These are phyloP conservation scores for Telfairia occidentalis DNA, from an alignment of 331 rosid genomes.

Conservation along the genomic window DNA sequence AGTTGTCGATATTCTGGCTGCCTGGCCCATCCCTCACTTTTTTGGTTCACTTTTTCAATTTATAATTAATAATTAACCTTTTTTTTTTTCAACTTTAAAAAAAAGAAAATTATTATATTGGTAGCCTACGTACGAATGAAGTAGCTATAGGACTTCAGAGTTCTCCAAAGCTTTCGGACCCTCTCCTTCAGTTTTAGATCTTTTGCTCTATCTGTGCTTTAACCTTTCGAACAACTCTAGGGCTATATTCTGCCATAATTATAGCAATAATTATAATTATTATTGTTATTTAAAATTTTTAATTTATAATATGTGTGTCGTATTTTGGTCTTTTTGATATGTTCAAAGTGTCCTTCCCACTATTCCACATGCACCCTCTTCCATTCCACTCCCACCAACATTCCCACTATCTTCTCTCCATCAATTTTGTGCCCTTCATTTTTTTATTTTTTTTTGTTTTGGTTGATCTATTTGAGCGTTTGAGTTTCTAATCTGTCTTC, in stretches of 20 bases:
- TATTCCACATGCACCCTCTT: slow-evolving; percentile 10
- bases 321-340: not conserved
- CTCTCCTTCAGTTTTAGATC: not conserved
- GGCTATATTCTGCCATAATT: slow-evolving; percentile 8
- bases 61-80: too few relatives aligned
- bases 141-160: not conserved
- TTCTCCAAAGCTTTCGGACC: slow-evolving; percentile 8
- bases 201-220: not conserved
- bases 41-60: not conserved
- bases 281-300: too few relatives aligned
- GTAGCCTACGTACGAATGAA: not conserved
- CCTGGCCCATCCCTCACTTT: slow-evolving; percentile 12
- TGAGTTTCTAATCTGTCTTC: not conserved
- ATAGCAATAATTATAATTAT: too few relatives aligned
- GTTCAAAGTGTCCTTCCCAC: not conserved
- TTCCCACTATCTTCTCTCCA: slow-evolving; percentile 6
- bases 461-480: not conserved
- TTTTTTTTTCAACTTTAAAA: too few relatives aligned
- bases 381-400: slow-evolving; percentile 14
- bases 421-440: not conserved
- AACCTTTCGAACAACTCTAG: not conserved
- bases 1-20: slow-evolving; percentile 30
- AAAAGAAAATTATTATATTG: too few relatives aligned
- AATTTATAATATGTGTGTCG: too few relatives aligned
- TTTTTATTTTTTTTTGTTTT: too few relatives aligned